phyloP scores from a whole-genome alignment of 2,329 filamentous ascomycete species.

The Hypoxylon rubiginosum region DNA sequence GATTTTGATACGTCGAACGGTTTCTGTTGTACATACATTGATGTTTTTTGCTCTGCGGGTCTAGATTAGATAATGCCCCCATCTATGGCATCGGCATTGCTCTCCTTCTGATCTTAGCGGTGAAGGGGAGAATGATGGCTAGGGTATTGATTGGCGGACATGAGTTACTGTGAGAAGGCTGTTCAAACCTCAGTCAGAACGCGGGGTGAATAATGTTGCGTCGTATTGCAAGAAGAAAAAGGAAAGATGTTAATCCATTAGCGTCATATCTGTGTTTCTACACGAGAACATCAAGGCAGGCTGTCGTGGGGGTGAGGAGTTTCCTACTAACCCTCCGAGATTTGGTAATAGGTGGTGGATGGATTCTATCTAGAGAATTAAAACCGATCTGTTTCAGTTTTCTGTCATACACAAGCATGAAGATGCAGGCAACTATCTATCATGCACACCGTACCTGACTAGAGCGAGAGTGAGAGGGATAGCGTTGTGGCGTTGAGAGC shows the following conservation, averaged over 20 bases:
- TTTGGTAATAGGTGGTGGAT: neutral
- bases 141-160: constrained; percentile 25
- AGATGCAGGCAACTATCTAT: constrained; percentile 16
- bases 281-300: neutral
- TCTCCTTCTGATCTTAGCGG: constrained; percentile 29
- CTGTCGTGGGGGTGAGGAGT: neutral
- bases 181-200: constrained; percentile 10
- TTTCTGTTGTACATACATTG: constrained; percentile 3
- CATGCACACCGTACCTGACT: constrained; percentile 16
- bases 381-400: constrained; percentile 20
- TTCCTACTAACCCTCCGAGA: neutral
- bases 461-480: neutral
- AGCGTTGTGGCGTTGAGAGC: neutral
- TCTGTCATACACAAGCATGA: constrained; percentile 10
- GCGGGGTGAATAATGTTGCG: constrained; percentile 16
- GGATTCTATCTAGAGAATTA: neutral
- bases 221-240: neutral
- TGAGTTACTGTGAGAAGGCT: constrained; percentile 9
- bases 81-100: constrained; percentile 16
- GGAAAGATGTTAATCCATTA: neutral
- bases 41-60: neutral
- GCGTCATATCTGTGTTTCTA: neutral
- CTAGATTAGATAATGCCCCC: constrained; percentile 27
- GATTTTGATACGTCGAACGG: constrained; percentile 29
- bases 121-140: constrained; percentile 13